Base-by-base conservation (phyloP, 2,329 filamentous ascomycete genomes). In the Arachnomyces sp. region DNA sequence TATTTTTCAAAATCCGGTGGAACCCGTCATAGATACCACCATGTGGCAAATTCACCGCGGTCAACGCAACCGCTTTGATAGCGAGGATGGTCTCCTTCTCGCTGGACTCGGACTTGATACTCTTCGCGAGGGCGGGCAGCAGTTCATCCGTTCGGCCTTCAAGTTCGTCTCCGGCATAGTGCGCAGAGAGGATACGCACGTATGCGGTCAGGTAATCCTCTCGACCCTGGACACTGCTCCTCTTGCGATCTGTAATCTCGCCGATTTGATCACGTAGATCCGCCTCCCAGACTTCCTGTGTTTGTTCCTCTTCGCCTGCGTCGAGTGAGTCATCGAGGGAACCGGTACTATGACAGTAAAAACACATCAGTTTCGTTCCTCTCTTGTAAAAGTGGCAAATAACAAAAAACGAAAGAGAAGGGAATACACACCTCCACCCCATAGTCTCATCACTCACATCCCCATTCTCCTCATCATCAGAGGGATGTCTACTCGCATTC, bases 171-270 rank as follows among this genome's bases (percentile, higher is more conserved):
- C 77, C 71, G 39, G 80, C 76, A 56, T 77, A 86, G 52, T 84
- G 79, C 34, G 77, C 73, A 46, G 82, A 84, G 38, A 89, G 61
- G 14, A 85, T 70, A 38, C 80, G 74, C 31, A 74, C 72, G 57
- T 82, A 86, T 1, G 69, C 70, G 33, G 67, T 67, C 36, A 88
- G 66, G 21, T 73, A 74, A 31, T 77, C 70, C 52, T 87, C 82
- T 38, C 87, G 78, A 15, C 79, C 78, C 46, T 84, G 77, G 16
- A 74, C 76, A 49, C 80, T 87, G 61, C 82, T 86, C 49, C 82
- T 79, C 71, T 93, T 94, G 52, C 85, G 80, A 51, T 85, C 78
- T 40, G 82, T 71, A 18, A 94, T 75, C 50, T 84, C 79, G 35
- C 82, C 72, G 46, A 93, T 79, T 43, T 81, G 76, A 46, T 80